phyloP scores from a whole-genome alignment of 2,329 filamentous ascomycete genomes.

The Fusarium sp. region DNA sequence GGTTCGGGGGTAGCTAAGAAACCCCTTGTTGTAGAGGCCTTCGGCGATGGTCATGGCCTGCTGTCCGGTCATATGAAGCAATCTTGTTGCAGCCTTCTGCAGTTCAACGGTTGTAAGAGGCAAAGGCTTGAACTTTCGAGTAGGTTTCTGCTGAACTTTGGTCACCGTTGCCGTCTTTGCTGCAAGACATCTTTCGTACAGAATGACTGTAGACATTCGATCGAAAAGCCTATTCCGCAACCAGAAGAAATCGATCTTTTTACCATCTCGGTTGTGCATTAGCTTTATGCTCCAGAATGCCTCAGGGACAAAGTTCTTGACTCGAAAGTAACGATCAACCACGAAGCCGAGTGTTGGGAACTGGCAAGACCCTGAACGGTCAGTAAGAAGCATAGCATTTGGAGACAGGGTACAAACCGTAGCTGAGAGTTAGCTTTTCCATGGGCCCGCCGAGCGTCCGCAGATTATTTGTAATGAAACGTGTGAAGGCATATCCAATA shows the following conservation, averaged over 20 bases:
- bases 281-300: conserved; percentile 94
- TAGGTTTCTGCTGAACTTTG: conserved; percentile 91
- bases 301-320: conserved; percentile 94
- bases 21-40: conserved; percentile 90
- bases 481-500: conserved; percentile 93
- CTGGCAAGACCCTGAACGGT: conserved; percentile 82
- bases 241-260: conserved; percentile 90
- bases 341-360: conserved; percentile 98
- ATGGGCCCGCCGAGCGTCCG: conserved; percentile 78
- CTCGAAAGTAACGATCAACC: conserved; percentile 94
- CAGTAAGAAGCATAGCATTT: conserved; percentile 7
- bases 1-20: conserved; percentile 97
- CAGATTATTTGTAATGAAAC: conserved; percentile 87
- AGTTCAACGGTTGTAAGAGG: conserved; percentile 96
- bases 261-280: conserved; percentile 81
- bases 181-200: conserved; percentile 87
- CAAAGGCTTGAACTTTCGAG: conserved; percentile 93
- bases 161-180: conserved; percentile 84
- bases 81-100: conserved; percentile 93
- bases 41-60: conserved; percentile 92
- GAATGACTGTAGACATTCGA: conserved; percentile 81
- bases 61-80: conserved; percentile 92
- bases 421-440: conserved; percentile 79
- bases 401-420: conserved; percentile 68
- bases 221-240: conserved; percentile 88